phyloP scores from a whole-genome alignment of 768 basidiomycete genomes.

The Kwoniella europaea region DNA sequence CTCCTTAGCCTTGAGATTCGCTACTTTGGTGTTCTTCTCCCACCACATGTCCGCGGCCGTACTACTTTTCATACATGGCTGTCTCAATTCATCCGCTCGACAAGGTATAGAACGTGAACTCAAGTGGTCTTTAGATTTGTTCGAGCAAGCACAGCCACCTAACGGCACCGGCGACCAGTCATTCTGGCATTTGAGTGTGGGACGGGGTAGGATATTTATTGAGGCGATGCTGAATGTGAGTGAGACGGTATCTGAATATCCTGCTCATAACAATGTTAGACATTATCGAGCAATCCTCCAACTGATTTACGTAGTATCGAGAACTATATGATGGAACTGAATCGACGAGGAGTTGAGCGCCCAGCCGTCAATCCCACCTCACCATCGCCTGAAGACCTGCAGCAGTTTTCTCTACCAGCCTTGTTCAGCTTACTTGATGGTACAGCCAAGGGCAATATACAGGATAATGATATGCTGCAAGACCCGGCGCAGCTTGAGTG shows the following conservation, averaged over 20 bases:
- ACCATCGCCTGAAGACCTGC: not conserved
- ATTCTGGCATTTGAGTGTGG: conserved; percentile 5
- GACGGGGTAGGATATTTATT: conserved; percentile 8
- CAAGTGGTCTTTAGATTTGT: conserved; percentile 1
- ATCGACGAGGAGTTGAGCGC: not conserved
- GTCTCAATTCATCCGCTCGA: conserved; percentile 2
- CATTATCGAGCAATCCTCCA: conserved; percentile 5
- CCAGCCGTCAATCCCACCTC: not conserved
- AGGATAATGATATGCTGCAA: not conserved
- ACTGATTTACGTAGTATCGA: conserved; percentile 7
- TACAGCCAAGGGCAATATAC: not conserved
- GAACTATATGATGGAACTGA: conserved; percentile 10
- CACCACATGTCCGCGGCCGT: conserved; percentile 13
- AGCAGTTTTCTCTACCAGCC: not conserved
- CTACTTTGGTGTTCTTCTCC: conserved; percentile 11
- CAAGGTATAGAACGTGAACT: not conserved
- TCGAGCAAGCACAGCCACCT: conserved; percentile 1
- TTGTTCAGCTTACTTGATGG: not conserved
- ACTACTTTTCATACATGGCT: conserved; percentile 14
- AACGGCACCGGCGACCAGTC: not conserved
- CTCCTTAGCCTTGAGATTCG: not conserved
- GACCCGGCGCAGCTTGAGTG: conserved; percentile 9
- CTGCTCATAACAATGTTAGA: not conserved
- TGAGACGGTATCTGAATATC: not conserved
- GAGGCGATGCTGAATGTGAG: conserved; percentile 11